Conservation (phyloP, 1,284 basidiomycete genomes). For the Rhodotorula sp. region DNA sequence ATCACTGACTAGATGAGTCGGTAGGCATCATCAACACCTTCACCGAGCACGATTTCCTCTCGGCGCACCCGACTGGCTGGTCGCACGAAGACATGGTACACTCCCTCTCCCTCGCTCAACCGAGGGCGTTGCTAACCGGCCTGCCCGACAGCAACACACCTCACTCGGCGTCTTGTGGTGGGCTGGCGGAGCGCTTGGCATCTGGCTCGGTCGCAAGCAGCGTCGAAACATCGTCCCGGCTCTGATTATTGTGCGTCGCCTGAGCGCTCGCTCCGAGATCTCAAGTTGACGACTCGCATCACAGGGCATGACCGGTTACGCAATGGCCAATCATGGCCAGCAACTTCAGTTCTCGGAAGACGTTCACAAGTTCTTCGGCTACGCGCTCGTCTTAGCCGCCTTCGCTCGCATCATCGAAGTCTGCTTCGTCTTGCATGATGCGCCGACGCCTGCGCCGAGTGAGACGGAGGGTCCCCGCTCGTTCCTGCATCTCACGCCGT, state of each 20-base stretch:
- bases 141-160: conserved; percentile 41
- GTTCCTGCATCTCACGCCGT: conserved; percentile 81
- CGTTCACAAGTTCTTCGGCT: conserved; percentile 52
- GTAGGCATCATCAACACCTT: conserved; percentile 76
- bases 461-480: conserved; percentile 51
- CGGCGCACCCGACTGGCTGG: conserved; percentile 23
- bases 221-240: conserved; percentile 80
- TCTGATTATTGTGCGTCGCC: conserved; percentile 56
- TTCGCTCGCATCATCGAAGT: conserved; percentile 79
- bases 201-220: conserved; percentile 79
- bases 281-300: too few species aligned
- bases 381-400: conserved; percentile 79
- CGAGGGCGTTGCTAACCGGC: background rate
- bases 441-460: conserved; percentile 46
- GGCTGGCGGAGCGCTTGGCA: conserved; percentile 83
- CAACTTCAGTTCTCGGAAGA: conserved; percentile 77
- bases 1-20: too few species aligned
- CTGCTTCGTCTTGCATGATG: conserved; percentile 64
- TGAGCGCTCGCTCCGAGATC: background rate
- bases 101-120: background rate
- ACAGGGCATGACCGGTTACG: conserved; percentile 79
- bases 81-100: conserved; percentile 34
- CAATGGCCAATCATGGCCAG: conserved; percentile 88
- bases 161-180: conserved; percentile 61
- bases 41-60: conserved; percentile 60